phyloP scores from a whole-genome alignment of 2,329 filamentous ascomycete species.

The Cordyceps cicadae region DNA sequence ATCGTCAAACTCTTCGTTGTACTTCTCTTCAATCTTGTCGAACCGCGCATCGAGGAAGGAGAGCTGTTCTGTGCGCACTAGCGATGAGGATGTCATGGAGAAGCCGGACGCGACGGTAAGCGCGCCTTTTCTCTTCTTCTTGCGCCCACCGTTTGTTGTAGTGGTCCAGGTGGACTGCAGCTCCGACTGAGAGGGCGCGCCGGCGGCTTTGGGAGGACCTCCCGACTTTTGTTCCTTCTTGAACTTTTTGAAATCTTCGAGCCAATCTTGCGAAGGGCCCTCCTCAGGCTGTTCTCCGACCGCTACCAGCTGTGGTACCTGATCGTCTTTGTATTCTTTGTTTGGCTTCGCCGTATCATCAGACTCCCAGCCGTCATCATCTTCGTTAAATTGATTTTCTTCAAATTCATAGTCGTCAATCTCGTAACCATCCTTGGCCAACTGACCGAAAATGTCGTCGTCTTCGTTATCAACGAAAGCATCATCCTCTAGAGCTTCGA shows the following conservation, averaged over 20 bases:
- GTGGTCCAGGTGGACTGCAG: conserved; percentile 65
- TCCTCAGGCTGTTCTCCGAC: conserved; percentile 46
- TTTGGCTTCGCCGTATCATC: conserved; percentile 80
- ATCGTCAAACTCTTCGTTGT: conserved; percentile 42
- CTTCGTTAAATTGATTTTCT: conserved; percentile 50
- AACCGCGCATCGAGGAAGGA: conserved; percentile 82
- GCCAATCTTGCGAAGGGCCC: conserved; percentile 69
- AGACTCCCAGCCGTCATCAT: conserved; percentile 87
- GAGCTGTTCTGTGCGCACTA: conserved; percentile 81
- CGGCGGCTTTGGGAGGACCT: conserved; percentile 26
- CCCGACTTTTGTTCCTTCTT: conserved; percentile 65
- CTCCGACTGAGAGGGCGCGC: conserved; percentile 47
- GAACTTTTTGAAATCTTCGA: conserved; percentile 89
- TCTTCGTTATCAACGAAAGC: conserved; percentile 81
- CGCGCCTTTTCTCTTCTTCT: conserved; percentile 93
- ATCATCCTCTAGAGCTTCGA: conserved; percentile 92
- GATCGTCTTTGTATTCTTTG: conserved; percentile 45
- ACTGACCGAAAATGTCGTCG: conserved; percentile 73
- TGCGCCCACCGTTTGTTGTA: conserved; percentile 69
- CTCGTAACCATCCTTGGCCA: conserved; percentile 63
- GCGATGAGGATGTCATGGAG: conserved; percentile 83
- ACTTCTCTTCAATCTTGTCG: conserved; percentile 81
- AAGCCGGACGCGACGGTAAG: conserved; percentile 80
- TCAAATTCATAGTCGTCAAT: conserved; percentile 76
- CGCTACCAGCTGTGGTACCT: conserved; percentile 41